A percentile compares a stretch with the other conserved stretches of the same genome.
These are phyloP conservation scores for Notholithocarpus densiflorus DNA, from an alignment of 306 rosid genomes.

Conservation along the genomic window DNA sequence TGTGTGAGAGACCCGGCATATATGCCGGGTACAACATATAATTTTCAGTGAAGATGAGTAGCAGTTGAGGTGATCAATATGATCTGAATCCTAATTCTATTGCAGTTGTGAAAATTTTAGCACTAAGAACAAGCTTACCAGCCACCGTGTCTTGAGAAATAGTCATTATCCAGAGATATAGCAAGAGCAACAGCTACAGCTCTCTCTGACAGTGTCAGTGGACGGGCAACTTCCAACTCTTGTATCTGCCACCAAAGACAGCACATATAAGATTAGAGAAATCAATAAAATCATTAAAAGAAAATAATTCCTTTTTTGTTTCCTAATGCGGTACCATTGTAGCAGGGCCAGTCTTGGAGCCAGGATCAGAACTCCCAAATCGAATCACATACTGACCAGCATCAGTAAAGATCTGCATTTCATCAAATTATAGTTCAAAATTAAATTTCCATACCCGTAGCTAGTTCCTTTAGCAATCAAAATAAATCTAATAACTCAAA, in stretches of 20 bases:
- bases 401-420: constrained; percentile 79
- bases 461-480: background rate
- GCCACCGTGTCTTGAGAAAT: constrained; percentile 93
- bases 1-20: too few species aligned
- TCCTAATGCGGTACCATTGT: constrained; percentile 23
- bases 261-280: background rate
- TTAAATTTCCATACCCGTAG: background rate
- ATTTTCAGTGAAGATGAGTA: background rate
- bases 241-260: constrained; percentile 50
- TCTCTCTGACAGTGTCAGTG: constrained; percentile 74
- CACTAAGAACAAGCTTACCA: constrained; percentile 53
- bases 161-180: constrained; percentile 94
- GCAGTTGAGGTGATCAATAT: constrained; percentile 2
- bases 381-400: constrained; percentile 96
- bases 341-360: constrained; percentile 67
- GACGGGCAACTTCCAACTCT: constrained; percentile 74
- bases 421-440: background rate
- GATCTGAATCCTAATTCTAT: background rate
- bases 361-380: constrained; percentile 74
- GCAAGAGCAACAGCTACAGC: constrained; percentile 97
- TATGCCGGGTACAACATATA: too few species aligned
- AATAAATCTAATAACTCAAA: background rate
- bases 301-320: background rate
- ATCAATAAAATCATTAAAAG: background rate
- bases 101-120: background rate